A percentile compares a stretch with the other conserved stretches of the same genome.
Evolutionary conservation across 805 yeast species (phyloP).

Genomic region (Yueomyces sp.): DNA sequence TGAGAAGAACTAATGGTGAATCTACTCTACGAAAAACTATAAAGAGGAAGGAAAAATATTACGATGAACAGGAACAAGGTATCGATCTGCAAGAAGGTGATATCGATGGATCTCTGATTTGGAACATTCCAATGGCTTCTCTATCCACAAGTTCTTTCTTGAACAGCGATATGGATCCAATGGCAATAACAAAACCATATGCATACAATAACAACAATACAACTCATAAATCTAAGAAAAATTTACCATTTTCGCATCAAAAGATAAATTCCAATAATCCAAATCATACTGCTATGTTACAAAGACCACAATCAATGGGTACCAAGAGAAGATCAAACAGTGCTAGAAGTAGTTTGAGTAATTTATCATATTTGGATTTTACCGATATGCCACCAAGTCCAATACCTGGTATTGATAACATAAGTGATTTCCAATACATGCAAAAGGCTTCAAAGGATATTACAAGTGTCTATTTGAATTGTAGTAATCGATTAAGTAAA

Average conservation of each 20-base stretch:
- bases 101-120: slow-evolving; percentile 30
- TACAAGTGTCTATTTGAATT: slow-evolving; percentile 29
- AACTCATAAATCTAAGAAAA: neutral
- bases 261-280: neutral
- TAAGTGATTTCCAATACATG: slow-evolving; percentile 20
- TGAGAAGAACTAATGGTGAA: slow-evolving; percentile 27
- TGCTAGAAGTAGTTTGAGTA: neutral
- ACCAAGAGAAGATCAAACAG: neutral
- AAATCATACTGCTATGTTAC: neutral
- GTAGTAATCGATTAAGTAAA: slow-evolving; percentile 24
- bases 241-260: neutral
- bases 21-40: slow-evolving; percentile 21
- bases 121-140: slow-evolving; percentile 41
- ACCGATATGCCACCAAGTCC: slow-evolving; percentile 32
- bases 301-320: neutral
- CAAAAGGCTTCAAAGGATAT: slow-evolving; percentile 27
- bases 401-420: slow-evolving; percentile 29
- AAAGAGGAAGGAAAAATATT: slow-evolving; percentile 26
- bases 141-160: slow-evolving; percentile 20
- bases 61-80: slow-evolving; percentile 20
- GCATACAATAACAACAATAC: neutral
- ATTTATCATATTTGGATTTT: slow-evolving; percentile 5
- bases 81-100: slow-evolving; percentile 19
- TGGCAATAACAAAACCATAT: neutral
- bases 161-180: neutral